phyloP scores from a whole-genome alignment of 768 basidiomycete genomes.

The Leccinellum albellum region DNA sequence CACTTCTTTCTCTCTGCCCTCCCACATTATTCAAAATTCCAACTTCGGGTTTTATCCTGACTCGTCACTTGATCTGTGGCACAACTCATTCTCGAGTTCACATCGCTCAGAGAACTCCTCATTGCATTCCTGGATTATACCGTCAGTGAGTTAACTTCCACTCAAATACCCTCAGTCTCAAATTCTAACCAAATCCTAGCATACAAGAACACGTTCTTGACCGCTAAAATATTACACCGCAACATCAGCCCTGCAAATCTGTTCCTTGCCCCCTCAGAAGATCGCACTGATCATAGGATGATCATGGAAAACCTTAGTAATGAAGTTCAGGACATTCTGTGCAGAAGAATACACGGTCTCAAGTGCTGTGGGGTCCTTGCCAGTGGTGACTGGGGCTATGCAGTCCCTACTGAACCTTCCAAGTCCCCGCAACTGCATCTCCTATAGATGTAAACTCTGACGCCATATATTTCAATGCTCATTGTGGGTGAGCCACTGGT shows the following conservation, averaged over 20 bases:
- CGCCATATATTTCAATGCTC: too few species aligned
- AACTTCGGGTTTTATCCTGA: neutral
- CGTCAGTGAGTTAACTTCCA: neutral
- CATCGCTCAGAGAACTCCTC: neutral
- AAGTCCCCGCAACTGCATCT: neutral
- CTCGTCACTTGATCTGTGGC: neutral
- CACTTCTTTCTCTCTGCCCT: neutral
- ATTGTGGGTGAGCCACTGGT: neutral
- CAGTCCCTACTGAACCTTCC: neutral
- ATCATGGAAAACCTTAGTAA: neutral
- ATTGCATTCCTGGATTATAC: neutral
- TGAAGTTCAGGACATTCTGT: neutral
- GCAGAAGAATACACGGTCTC: neutral
- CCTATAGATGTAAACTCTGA: neutral
- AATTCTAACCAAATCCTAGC: neutral
- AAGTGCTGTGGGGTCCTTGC: neutral
- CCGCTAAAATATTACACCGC: neutral
- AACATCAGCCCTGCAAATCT: neutral
- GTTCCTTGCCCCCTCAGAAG: neutral
- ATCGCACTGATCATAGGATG: neutral
- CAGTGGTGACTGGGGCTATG: neutral
- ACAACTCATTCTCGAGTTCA: neutral
- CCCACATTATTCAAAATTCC: neutral
- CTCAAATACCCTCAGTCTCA: neutral
- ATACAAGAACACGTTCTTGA: neutral